Base-by-base conservation (phyloP, 1,284 basidiomycete species). In the Ganoderma multipileum region DNA sequence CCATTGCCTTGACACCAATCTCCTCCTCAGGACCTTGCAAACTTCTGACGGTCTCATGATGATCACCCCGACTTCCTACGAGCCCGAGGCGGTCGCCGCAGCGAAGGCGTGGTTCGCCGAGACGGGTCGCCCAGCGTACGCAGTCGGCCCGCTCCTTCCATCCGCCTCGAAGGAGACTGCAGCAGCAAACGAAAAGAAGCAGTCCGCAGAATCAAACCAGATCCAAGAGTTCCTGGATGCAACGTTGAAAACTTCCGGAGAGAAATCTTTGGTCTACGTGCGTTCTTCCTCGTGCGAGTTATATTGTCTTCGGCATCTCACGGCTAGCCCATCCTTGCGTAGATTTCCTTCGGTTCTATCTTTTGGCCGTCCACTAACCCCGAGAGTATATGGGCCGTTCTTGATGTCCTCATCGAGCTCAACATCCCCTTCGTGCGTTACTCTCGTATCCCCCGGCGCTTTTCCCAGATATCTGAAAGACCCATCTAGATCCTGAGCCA, bases 181-280 rank as follows among this genome's bases (percentile, higher is more conserved):
- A 16, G 42, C 42, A 0, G 59, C 26, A 9, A 59, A 66, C 23
- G 74, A 76, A 61, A 69, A 70, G 65, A 47, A 64, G 54, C 68
- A 69, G 36, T 74, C 73, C 6, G 39, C 28, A 4, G 63, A 72
- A 26, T 36, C 64, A 9, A 60, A 18, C 0, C 65, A 71, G 62
- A 71, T 77, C 44, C 62, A 72, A 26, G 63, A 58, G 6, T 75
- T 77, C 71, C 61, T 77, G 50, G 70, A 72, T 16, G 18, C 36
- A 8, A 69, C 66, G 0, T 57, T 76, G 30, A 63, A 71, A 61
- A 63, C 63, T 0, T 67, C 71, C 20, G 75, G 76, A 2, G 55
- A 68, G 62, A 63, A 72, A 14, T 76, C 75, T 0, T 59, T 76
- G 11, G n/a, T 78, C 30, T 78, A 78, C 62, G 76, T 76, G 18